phyloP scores from a whole-genome alignment of 495 filamentous ascomycete genomes.

The Sabuloglossum arenarium region DNA sequence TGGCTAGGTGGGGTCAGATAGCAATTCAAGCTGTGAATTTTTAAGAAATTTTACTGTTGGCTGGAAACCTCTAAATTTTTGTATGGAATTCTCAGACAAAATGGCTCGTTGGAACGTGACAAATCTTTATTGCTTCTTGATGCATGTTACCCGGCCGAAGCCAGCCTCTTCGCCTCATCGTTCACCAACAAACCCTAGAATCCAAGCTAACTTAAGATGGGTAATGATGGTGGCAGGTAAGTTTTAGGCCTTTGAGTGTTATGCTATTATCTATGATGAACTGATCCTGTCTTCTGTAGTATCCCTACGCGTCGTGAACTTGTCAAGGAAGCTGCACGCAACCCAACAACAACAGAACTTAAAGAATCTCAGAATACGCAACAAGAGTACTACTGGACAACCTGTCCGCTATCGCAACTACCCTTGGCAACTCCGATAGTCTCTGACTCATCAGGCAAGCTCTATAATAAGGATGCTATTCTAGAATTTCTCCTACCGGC shows the following conservation, averaged over 20 bases:
- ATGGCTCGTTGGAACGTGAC: no score
- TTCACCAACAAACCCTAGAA: not conserved
- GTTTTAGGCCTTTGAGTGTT: conserved; percentile 4
- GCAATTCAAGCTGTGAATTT: no score
- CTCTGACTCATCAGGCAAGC: conserved; percentile 61
- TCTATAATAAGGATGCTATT: conserved; percentile 91
- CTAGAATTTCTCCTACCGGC: conserved; percentile 54
- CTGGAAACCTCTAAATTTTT: no score
- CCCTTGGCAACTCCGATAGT: conserved; percentile 54
- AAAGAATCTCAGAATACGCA: conserved; percentile 74
- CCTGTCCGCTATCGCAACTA: conserved; percentile 66
- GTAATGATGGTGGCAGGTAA: conserved; percentile 77
- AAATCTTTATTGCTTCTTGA: no score
- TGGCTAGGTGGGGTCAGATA: no score
- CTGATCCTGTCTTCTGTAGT: conserved; percentile 18
- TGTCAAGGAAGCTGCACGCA: conserved; percentile 67
- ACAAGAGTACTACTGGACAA: conserved; percentile 66
- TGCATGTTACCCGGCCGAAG: no score
- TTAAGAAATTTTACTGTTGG: no score
- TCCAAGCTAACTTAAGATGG: conserved; percentile 32
- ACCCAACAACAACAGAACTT: conserved; percentile 65
- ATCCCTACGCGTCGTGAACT: conserved; percentile 93
- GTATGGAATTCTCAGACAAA: no score
- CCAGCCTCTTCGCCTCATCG: not conserved
- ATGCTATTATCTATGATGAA: not conserved